Conservation (phyloP, 345 rosid genomes). For the Boechera retrofracta region DNA sequence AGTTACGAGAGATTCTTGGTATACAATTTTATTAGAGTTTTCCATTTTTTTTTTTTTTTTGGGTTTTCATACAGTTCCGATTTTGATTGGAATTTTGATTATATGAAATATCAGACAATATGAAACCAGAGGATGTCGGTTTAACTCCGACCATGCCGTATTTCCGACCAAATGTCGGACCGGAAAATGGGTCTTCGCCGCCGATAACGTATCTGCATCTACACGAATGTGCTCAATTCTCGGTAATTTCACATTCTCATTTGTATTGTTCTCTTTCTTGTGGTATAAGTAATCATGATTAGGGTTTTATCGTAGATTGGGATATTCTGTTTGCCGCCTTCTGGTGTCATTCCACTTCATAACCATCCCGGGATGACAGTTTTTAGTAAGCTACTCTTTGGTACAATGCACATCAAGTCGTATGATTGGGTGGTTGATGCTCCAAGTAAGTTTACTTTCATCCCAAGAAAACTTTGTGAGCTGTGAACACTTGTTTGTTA, state of each 20-base stretch:
- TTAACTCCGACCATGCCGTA: constrained; percentile 60
- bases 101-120: constrained; percentile 54
- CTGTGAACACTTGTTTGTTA: neutral
- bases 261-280: constrained; percentile 20
- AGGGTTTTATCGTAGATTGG: constrained; percentile 66
- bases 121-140: constrained; percentile 67
- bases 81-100: constrained; percentile 18
- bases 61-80: constrained; percentile 1
- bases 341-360: constrained; percentile 89
- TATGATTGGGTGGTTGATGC: constrained; percentile 80
- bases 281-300: constrained; percentile 24
- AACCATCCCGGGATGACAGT: constrained; percentile 99
- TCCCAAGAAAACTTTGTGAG: constrained; percentile 24
- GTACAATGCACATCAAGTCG: constrained; percentile 94
- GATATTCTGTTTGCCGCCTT: constrained; percentile 91
- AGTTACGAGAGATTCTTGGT: constrained; percentile 74
- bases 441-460: constrained; percentile 44
- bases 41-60: neutral
- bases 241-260: constrained; percentile 50
- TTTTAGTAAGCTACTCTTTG: constrained; percentile 90
- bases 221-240: constrained; percentile 66
- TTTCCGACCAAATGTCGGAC: constrained; percentile 36
- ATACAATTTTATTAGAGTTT: neutral
- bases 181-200: constrained; percentile 35
- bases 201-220: constrained; percentile 67